Base-by-base conservation (phyloP, 495 filamentous ascomycete genomes). In the Glarea lozoyensis region DNA sequence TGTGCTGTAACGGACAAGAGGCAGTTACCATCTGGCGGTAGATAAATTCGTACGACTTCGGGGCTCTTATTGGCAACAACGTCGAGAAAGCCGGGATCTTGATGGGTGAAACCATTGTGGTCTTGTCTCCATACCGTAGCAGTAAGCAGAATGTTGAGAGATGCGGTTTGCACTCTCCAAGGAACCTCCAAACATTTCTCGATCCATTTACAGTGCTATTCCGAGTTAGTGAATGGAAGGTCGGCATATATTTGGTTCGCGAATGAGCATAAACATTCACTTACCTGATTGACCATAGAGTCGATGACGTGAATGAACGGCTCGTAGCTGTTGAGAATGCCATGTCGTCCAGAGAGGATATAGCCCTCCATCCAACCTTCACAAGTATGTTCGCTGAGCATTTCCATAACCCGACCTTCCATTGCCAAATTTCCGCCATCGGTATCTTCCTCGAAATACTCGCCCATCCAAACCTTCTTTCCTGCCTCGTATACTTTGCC, bases 361-460 rank as follows among this genome's bases (percentile, higher is more conserved):
- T 84, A 86, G 10, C 81, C 82, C 61, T 86, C 82, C 21, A 86
- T 65, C 82, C 81, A 86, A 22, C 82, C 81, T 62, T 86, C 82
- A 49, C 73, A 76, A 12, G 80, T 86, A 54, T 86, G 82, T 57
- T 86, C 81, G 10, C 73, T 79, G 22, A 86, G 70, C 54, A 86
- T 86, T 58, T 86, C 81, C 82, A 86, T 85, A 10, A 85, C 82
- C 25, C 80, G 70, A 42, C 82, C 82, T 19, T 67, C 63, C 3
- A 60, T 65, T 0, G 75, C 68, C 11, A 86, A 62, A 47, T 86
- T 84, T 32, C 82, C 81, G 1, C 81, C 80, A 49, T 84, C 72
- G 15, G 62, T 55, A 49, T 85, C 81, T 58, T 86, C 81, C 1
- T 79, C 75, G 48, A 86, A 81, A 59, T 80, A 84, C 22, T 83